Evolutionary conservation across 1,284 basidiomycete species (phyloP).

Genomic region (Termitomyces sp.): DNA sequence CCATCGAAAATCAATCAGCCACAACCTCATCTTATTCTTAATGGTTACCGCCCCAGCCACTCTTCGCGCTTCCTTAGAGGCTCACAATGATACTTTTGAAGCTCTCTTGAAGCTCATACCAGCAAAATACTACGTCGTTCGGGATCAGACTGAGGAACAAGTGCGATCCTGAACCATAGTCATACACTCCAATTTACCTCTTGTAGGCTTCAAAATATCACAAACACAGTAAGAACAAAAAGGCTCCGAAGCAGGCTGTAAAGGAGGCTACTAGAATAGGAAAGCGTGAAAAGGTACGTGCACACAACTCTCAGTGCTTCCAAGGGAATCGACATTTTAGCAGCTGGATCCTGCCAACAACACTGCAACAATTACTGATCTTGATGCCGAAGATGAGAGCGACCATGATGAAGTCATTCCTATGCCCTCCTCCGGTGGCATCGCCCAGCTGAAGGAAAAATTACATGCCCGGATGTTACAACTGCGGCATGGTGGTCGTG

Average conservation of each 20-base stretch:
- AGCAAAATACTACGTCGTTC: conserved; percentile 79
- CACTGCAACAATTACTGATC: conserved; percentile 28
- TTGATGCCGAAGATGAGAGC: conserved; percentile 9
- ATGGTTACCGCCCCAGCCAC: conserved; percentile 47
- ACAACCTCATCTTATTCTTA: background rate
- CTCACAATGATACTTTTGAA: conserved; percentile 82
- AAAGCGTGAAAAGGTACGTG: conserved; percentile 74
- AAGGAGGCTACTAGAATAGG: conserved; percentile 86
- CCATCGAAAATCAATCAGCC: background rate
- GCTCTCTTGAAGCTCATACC: conserved; percentile 80
- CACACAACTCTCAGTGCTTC: background rate
- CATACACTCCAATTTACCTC: background rate
- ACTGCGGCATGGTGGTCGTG: conserved; percentile 48
- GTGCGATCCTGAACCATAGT: conserved; percentile 27
- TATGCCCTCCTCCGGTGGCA: conserved; percentile 64
- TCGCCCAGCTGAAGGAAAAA: conserved; percentile 71
- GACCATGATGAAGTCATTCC: conserved; percentile 44
- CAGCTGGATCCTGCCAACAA: conserved; percentile 90
- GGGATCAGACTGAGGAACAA: conserved; percentile 64
- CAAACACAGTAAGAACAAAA: conserved; percentile 85
- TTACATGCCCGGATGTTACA: conserved; percentile 72
- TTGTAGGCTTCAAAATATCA: conserved; percentile 71
- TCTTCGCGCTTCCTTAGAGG: conserved; percentile 67
- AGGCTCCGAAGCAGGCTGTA: conserved; percentile 75
- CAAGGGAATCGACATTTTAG: background rate